Conservation (phyloP, 331 rosid genomes). For the Saraca asoca region DNA sequence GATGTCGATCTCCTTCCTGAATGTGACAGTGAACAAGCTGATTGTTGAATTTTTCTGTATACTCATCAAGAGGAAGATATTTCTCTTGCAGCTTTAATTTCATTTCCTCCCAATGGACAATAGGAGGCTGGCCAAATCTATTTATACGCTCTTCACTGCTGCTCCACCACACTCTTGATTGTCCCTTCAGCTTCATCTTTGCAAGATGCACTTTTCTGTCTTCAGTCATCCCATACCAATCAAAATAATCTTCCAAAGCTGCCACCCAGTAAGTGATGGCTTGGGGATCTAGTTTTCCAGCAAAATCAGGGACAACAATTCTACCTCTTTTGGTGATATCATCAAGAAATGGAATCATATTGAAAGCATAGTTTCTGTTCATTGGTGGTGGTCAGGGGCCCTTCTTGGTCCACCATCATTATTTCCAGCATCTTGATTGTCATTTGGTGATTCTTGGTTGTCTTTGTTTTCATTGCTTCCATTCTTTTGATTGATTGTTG, state of each 20-base stretch:
- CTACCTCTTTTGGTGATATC: neutral
- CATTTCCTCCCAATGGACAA: constrained; percentile 1
- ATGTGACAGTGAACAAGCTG: neutral
- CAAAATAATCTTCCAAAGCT: neutral
- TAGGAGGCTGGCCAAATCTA: neutral
- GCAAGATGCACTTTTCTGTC: neutral
- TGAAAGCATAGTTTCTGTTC: neutral
- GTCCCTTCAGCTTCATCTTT: neutral
- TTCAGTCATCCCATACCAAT: neutral
- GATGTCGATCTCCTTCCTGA: neutral
- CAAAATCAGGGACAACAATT: neutral
- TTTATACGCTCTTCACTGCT: neutral
- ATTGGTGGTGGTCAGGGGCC: neutral
- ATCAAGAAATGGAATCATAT: too few species aligned
- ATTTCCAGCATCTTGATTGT: neutral
- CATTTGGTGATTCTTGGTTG: too few species aligned
- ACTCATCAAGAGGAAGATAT: neutral
- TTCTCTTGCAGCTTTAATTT: neutral
- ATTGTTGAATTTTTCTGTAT: neutral
- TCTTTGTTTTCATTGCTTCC: neutral
- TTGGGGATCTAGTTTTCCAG: neutral
- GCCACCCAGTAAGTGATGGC: neutral
- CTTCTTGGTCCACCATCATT: neutral
- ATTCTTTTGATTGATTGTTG: neutral
- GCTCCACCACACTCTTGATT: neutral